Conservation (phyloP, 176 grass and related monocot genomes). For the Eragrostis nindensis region DNA sequence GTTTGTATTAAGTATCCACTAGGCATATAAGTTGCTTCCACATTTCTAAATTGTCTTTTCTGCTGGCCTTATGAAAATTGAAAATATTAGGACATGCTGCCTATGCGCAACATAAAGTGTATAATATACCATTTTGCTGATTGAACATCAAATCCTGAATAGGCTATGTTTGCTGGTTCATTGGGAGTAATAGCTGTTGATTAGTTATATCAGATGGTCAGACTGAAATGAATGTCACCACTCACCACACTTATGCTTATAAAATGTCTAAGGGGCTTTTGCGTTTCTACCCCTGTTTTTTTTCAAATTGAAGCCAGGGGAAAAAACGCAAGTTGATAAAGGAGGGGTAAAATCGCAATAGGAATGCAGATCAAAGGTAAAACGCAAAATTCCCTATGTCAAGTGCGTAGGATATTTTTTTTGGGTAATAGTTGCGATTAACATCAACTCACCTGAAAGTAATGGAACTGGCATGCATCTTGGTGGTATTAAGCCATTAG, state of each 20-base stretch:
- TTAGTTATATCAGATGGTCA: conserved; percentile 7
- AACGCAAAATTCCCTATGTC: no score
- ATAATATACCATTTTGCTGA: neutral
- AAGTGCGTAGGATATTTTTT: neutral
- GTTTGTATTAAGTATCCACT: neutral
- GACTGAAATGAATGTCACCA: conserved; percentile 22
- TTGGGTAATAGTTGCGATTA: conserved; percentile 8
- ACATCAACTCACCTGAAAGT: neutral
- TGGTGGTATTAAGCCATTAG: neutral
- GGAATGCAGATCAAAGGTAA: no score
- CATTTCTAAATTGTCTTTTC: conserved; percentile 32
- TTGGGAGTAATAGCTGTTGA: neutral
- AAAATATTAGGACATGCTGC: neutral
- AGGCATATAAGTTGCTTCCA: conserved; percentile 6
- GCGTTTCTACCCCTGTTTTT: neutral
- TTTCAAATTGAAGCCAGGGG: no score
- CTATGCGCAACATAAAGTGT: neutral
- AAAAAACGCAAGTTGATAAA: no score
- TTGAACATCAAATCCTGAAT: conserved; percentile 33
- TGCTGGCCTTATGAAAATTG: conserved; percentile 2
- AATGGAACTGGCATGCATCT: neutral
- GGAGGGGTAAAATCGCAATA: no score
- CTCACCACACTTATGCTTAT: neutral
- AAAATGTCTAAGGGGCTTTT: conserved; percentile 1
- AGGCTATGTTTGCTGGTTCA: no score